These are phyloP conservation scores for Pezicula rhizophila DNA, from an alignment of 2,329 filamentous ascomycete species.

Conservation along the genomic window DNA sequence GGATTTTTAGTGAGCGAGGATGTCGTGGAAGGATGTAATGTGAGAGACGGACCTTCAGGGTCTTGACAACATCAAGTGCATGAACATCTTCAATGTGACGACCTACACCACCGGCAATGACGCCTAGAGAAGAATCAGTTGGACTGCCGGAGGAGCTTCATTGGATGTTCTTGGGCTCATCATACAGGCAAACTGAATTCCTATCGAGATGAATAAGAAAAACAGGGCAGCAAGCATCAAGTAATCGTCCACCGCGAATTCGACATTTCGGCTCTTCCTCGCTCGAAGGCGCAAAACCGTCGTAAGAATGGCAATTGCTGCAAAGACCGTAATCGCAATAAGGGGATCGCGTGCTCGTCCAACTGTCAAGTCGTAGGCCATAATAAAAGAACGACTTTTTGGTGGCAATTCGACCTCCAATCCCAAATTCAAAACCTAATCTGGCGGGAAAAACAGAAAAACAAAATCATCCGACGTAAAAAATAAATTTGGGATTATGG, in stretches of 20 bases:
- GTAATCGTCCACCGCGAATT: slow-evolving; percentile 5
- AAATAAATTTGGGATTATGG: too few relatives aligned
- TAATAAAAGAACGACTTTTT: neutral
- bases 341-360: slow-evolving; percentile 3
- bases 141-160: neutral
- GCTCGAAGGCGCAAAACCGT: slow-evolving; percentile 4
- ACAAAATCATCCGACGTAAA: too few relatives aligned
- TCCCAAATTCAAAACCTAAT: too few relatives aligned
- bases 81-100: slow-evolving; percentile 6
- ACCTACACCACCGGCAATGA: slow-evolving; percentile 7
- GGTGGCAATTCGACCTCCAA: too few relatives aligned
- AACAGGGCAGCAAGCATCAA: slow-evolving; percentile 6
- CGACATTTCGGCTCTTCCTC: slow-evolving; percentile 3
- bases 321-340: slow-evolving; percentile 2
- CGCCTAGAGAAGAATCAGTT: slow-evolving; percentile 1
- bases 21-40: neutral
- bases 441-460: too few relatives aligned
- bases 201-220: slow-evolving; percentile 5
- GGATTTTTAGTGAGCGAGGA: neutral
- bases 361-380: slow-evolving; percentile 7
- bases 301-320: slow-evolving; percentile 2
- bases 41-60: slow-evolving; percentile 5
- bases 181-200: slow-evolving; percentile 6
- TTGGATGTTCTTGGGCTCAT: neutral
- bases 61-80: slow-evolving; percentile 1